Conservation (phyloP, 2,329 filamentous ascomycete species). For the Cercospora sesami region DNA sequence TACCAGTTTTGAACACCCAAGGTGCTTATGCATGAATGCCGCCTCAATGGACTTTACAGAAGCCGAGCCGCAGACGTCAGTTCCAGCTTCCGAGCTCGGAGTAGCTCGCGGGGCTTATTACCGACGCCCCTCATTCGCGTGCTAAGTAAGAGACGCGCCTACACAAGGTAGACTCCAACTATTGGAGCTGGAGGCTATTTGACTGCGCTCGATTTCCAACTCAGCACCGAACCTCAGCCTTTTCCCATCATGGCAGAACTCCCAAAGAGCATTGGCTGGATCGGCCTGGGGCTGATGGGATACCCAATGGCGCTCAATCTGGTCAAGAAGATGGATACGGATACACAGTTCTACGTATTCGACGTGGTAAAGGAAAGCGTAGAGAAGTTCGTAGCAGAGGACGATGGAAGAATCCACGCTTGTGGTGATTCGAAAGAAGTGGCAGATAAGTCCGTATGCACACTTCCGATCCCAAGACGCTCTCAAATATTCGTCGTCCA, state of each 20-base stretch:
- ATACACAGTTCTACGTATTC: constrained; percentile 50
- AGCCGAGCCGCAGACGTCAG: constrained; percentile 12
- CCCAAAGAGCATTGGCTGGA: constrained; percentile 47
- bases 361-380: constrained; percentile 50
- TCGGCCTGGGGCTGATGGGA: constrained; percentile 59
- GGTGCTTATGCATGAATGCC: neutral
- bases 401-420: constrained; percentile 43
- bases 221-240: neutral
- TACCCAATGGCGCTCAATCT: constrained; percentile 55
- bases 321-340: constrained; percentile 47
- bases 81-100: constrained; percentile 14
- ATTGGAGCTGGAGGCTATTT: neutral
- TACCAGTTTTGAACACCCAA: neutral
- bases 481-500: neutral
- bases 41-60: constrained; percentile 12
- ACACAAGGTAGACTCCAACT: constrained; percentile 3
- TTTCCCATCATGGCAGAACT: constrained; percentile 28
- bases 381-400: constrained; percentile 47
- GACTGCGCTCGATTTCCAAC: neutral
- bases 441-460: constrained; percentile 51
- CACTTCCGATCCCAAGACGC: neutral
- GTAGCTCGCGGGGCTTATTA: constrained; percentile 12
- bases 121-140: constrained; percentile 6
- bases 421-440: constrained; percentile 51
- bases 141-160: constrained; percentile 9